Evolutionary conservation across 2,329 filamentous ascomycete species (phyloP), one percentile per base, ranked within the genome.

Genomic region (Metarhizium rileyi): DNA sequence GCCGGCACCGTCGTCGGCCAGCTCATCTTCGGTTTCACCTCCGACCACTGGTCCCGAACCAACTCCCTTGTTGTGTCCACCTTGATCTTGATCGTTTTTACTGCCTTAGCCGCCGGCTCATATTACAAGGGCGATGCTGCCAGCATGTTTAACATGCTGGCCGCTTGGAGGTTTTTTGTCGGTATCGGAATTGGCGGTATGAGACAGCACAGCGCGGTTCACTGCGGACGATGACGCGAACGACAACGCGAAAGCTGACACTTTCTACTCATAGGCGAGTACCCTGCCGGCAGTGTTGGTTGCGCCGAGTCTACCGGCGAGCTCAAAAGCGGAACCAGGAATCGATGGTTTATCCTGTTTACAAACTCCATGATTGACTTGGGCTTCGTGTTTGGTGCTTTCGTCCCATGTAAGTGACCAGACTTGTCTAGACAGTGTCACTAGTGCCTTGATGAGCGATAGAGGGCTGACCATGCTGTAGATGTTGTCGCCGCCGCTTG

Each of bases 301-400:
- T 86, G 82, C 48, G 87, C 90, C 3, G 90, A 96, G 67, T 85
- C 84, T 4, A 90, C 85, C 0, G 87, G 87, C 22, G 88, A 94
- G 63, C 73, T 96, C 52, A 88, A 89, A 65, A 66, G 70, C 16
- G 90, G 90, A 10, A 84, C 85, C 16, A 76, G 90, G n/a, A 91
- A 96, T 63, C 76, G 86, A 36, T 95, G 89, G 88, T 96, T 90
- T 62, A 87, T 91, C 58, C 74, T 95, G 55, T 94, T 93, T 66
- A 95, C 87, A 44, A 94, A 94, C 66, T 81, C 86, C 23, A 86
- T 90, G 73, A 94, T 95, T 52, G 87, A 94, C 62, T 78, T 68
- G 61, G 90, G 87, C 1, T 95, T 94, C 56, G 86, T 94, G 2
- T 73, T 91, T 49, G 83, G 87, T 8, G 83, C 87, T 0, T 80